Percentiles rank a stretch among this genome's conserved stretches.
These are phyloP conservation scores for Neoarthrinium moseri DNA, from an alignment of 2,329 filamentous ascomycete genomes.

Conservation along the genomic window DNA sequence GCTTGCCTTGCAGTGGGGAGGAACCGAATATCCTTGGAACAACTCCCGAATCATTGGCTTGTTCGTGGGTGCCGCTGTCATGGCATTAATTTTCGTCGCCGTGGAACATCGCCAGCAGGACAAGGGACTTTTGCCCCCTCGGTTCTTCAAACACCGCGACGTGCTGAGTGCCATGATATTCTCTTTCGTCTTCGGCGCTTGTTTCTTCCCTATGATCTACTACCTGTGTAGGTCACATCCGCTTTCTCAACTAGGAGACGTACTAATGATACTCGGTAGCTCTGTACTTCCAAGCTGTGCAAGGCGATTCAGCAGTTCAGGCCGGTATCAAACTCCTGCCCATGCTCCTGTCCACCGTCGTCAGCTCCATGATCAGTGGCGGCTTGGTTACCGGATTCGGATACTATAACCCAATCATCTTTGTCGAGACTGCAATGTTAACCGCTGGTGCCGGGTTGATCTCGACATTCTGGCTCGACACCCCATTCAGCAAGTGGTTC, in stretches of 20 bases:
- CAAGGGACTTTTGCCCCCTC: slow-evolving; percentile 46
- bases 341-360: slow-evolving; percentile 45
- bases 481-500: slow-evolving; percentile 50
- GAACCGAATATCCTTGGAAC: slow-evolving; percentile 49
- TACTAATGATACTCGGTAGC: slow-evolving; percentile 24
- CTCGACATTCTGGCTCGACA: slow-evolving; percentile 48
- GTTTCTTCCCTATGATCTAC: slow-evolving; percentile 53
- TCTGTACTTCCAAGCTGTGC: slow-evolving; percentile 51
- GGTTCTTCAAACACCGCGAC: slow-evolving; percentile 45
- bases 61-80: slow-evolving; percentile 45
- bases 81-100: slow-evolving; percentile 45
- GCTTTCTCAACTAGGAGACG: neutral
- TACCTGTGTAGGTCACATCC: slow-evolving; percentile 43
- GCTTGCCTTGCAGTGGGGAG: slow-evolving; percentile 58
- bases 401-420: slow-evolving; percentile 40
- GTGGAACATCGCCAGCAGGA: slow-evolving; percentile 46
- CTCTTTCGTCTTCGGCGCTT: slow-evolving; percentile 46
- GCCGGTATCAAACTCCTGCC: slow-evolving; percentile 54
- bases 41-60: slow-evolving; percentile 48
- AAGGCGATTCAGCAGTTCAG: slow-evolving; percentile 47
- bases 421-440: slow-evolving; percentile 31
- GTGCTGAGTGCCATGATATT: slow-evolving; percentile 35
- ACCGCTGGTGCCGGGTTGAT: slow-evolving; percentile 51
- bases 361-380: slow-evolving; percentile 43
- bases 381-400: slow-evolving; percentile 30